These are phyloP conservation scores for Beauveria medogensis DNA, from an alignment of 2,329 filamentous ascomycete genomes.

Conservation along the genomic window DNA sequence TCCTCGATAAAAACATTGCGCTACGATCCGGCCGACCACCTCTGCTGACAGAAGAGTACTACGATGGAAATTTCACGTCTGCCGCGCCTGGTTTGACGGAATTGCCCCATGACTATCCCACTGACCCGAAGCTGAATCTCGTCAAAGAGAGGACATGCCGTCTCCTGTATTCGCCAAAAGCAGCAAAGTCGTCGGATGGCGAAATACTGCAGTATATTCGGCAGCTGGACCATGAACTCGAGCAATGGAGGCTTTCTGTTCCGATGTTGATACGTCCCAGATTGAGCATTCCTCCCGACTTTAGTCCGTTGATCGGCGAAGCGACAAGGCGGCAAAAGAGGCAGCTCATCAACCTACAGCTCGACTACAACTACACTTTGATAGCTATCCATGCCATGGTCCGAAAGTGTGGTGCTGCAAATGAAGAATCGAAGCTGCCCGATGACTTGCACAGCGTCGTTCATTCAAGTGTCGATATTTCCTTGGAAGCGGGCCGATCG, in stretches of 20 bases:
- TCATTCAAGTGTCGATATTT: slow-evolving; percentile 18
- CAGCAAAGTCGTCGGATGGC: slow-evolving; percentile 17
- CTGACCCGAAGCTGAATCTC: slow-evolving; percentile 10
- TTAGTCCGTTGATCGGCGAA: neutral
- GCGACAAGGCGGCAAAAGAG: neutral
- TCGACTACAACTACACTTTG: slow-evolving; percentile 16
- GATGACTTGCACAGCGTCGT: slow-evolving; percentile 17
- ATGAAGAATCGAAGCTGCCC: slow-evolving; percentile 9
- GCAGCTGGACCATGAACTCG: slow-evolving; percentile 24
- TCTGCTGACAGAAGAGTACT: slow-evolving; percentile 35
- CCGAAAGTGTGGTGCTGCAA: slow-evolving; percentile 13
- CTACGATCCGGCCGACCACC: slow-evolving; percentile 18
- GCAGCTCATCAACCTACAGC: slow-evolving; percentile 11
- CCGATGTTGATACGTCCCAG: slow-evolving; percentile 10
- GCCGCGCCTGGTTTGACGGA: neutral
- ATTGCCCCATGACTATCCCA: neutral
- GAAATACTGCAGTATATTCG: slow-evolving; percentile 20
- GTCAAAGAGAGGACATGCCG: slow-evolving; percentile 18
- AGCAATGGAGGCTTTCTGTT: slow-evolving; percentile 23
- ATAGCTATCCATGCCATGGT: slow-evolving; percentile 16
- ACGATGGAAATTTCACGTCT: slow-evolving; percentile 39
- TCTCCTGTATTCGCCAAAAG: slow-evolving; percentile 16
- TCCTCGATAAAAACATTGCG: slow-evolving; percentile 20
- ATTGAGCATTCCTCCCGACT: neutral
- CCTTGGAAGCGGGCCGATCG: slow-evolving; percentile 17